A percentile compares a stretch with the other conserved stretches of the same genome.
Evolutionary conservation across 192 early-diverging fungal species (phyloP).

Genomic region (Entomortierella parvispora): DNA sequence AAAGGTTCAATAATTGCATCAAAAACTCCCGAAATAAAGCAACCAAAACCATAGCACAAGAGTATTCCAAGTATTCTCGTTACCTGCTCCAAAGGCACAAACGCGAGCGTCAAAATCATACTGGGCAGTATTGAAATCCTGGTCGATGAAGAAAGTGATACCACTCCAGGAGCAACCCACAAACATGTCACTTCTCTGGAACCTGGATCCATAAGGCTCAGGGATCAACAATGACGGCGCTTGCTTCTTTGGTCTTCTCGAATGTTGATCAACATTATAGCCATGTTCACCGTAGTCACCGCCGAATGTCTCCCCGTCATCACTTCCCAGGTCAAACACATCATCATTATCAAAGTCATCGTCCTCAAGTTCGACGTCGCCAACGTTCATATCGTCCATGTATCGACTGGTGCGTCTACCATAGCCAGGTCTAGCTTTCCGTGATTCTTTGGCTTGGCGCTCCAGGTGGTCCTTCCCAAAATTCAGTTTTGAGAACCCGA

Average conservation of each 20-base stretch:
- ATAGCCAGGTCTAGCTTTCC: conserved; percentile 1
- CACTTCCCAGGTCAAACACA: neutral
- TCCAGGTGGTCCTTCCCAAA: conserved; percentile 28
- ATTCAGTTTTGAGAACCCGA: conserved; percentile 62
- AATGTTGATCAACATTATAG: neutral
- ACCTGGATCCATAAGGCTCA: conserved; percentile 42
- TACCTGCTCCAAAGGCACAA: conserved; percentile 70
- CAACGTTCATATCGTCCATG: conserved; percentile 9
- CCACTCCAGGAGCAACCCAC: conserved; percentile 70
- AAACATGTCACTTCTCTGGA: conserved; percentile 58
- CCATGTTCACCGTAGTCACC: neutral
- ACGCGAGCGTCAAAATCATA: conserved; percentile 69
- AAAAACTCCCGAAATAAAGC: neutral
- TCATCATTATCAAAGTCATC: neutral
- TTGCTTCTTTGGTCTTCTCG: conserved; percentile 7
- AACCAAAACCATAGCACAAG: neutral
- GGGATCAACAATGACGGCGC: conserved; percentile 30
- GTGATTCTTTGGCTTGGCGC: neutral
- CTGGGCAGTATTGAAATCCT: conserved; percentile 58
- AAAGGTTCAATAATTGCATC: neutral
- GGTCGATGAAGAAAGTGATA: conserved; percentile 65
- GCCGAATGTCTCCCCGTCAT: neutral
- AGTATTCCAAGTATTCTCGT: no score
- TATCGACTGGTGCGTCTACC: conserved; percentile 3
- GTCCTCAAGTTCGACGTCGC: conserved; percentile 15